Conservation (phyloP, 495 filamentous ascomycete genomes). For the Aspergillus campestris region DNA sequence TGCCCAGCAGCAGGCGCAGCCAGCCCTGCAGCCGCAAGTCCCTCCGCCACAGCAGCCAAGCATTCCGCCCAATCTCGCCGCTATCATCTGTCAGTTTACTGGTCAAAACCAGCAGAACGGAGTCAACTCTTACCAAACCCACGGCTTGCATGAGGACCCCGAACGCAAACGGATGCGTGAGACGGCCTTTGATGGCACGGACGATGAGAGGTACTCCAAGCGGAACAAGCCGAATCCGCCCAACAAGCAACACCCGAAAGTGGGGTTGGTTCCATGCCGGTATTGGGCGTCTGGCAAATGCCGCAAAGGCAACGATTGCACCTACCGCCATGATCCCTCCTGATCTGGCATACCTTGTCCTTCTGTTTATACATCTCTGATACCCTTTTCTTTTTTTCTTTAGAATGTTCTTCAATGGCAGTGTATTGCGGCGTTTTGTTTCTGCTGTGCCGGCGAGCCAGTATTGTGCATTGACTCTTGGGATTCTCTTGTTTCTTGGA, state of each 20-base stretch:
- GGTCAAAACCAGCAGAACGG: conserved; percentile 24
- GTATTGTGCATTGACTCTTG: background rate
- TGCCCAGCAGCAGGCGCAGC: conserved; percentile 24
- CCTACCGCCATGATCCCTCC: conserved; percentile 56
- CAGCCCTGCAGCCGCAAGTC: conserved; percentile 18
- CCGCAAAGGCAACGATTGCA: conserved; percentile 76
- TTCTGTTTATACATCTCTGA: background rate
- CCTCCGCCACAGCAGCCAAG: conserved; percentile 15
- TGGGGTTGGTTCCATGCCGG: conserved; percentile 51
- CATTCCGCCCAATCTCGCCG: conserved; percentile 36
- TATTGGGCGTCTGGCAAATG: conserved; percentile 77
- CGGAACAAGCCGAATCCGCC: conserved; percentile 25
- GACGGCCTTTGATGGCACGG: conserved; percentile 19
- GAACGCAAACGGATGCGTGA: conserved; percentile 40
- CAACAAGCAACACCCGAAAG: conserved; percentile 32
- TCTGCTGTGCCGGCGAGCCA: background rate
- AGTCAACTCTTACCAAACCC: conserved; percentile 8
- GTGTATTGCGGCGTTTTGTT: background rate
- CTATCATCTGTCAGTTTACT: conserved; percentile 41
- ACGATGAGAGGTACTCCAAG: conserved; percentile 26
- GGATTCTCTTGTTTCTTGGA: background rate
- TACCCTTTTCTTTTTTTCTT: conserved; percentile 5
- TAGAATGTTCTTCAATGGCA: background rate
- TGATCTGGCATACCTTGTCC: conserved; percentile 7
- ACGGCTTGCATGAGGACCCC: conserved; percentile 30